Evolutionary conservation across 176 grass and related monocot genomes (phyloP).

Genomic region (Carex scoparia): DNA sequence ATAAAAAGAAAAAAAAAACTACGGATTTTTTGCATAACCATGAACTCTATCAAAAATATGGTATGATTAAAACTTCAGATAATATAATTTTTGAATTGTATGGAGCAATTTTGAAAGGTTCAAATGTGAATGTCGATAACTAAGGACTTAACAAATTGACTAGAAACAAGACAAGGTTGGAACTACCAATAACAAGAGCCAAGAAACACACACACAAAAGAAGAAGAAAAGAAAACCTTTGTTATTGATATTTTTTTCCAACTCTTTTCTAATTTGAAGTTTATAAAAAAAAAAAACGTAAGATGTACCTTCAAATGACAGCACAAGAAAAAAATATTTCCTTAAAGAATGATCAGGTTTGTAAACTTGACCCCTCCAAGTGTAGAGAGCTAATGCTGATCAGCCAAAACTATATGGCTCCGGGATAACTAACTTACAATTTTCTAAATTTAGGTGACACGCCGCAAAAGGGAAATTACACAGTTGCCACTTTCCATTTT

Average conservation of each 20-base stretch:
- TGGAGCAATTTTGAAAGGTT: not conserved
- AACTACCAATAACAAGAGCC: not conserved
- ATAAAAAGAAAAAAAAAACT: not conserved
- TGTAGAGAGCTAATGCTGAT: not conserved
- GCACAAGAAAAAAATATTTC: not conserved
- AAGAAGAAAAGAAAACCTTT: not conserved
- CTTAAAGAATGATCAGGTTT: not conserved
- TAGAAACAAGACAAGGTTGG: not conserved
- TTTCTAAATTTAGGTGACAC: not conserved
- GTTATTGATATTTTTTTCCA: not conserved
- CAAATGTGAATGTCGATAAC: not conserved
- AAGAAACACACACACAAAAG: too few relatives aligned
- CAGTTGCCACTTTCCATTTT: not conserved
- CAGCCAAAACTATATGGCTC: not conserved
- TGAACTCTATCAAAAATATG: not conserved
- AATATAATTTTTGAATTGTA: not conserved
- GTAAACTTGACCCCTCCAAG: not conserved
- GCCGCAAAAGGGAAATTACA: slow-evolving; percentile 1
- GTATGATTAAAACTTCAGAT: not conserved
- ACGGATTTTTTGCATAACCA: not conserved
- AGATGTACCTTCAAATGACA: not conserved
- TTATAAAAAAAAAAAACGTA: not conserved
- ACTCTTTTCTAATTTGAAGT: not conserved
- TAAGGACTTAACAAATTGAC: slow-evolving; percentile 6
- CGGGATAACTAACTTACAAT: not conserved